Evolutionary conservation across 2,329 filamentous ascomycete species (phyloP).

Genomic region (Colletotrichum sp.): DNA sequence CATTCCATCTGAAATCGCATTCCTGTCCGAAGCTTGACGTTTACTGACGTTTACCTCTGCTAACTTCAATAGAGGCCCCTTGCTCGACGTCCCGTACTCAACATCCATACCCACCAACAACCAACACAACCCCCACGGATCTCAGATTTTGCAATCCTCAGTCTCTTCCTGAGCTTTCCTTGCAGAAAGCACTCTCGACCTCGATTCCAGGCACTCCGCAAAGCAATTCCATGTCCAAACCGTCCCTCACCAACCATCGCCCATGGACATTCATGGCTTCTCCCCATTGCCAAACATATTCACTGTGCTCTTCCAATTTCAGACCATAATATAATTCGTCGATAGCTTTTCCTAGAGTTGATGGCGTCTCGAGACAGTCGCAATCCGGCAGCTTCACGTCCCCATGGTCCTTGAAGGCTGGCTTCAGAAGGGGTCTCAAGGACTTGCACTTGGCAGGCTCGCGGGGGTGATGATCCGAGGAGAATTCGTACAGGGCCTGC

Average conservation of each 20-base stretch:
- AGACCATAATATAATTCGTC: not conserved
- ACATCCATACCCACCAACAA: not conserved
- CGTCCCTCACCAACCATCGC: not conserved
- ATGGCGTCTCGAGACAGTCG: not conserved
- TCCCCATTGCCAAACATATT: not conserved
- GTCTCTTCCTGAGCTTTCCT: not conserved
- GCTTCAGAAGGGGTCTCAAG: not conserved
- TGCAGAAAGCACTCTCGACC: not conserved
- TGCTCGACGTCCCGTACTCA: not conserved
- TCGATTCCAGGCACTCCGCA: not conserved
- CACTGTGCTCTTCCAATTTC: not conserved
- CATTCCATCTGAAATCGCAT: not conserved
- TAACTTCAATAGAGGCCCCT: not conserved
- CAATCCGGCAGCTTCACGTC: not conserved
- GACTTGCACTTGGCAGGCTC: not conserved
- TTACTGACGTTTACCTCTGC: not conserved
- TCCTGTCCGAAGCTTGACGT: not conserved
- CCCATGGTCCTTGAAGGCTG: not conserved
- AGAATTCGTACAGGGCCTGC: not conserved
- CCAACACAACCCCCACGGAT: not conserved
- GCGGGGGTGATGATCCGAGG: not conserved
- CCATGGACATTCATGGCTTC: not conserved
- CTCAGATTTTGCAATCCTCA: not conserved
- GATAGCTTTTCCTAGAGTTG: not conserved
- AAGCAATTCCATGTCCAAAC: not conserved